phyloP scores from a whole-genome alignment of 164 flowering plant genomes.

The Sextonia rubra region DNA sequence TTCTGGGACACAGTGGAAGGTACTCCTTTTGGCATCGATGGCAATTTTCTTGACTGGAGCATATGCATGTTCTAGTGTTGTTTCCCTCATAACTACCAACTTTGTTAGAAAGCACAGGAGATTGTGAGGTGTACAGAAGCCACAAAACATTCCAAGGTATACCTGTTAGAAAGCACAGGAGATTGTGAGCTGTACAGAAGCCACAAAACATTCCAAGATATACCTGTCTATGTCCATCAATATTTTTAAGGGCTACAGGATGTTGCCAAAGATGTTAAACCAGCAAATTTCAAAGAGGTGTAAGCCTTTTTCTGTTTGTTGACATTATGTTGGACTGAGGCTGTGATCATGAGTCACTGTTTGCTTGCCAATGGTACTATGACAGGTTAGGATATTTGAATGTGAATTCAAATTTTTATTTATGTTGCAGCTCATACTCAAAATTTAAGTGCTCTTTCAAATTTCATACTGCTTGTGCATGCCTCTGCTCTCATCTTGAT shows the following conservation, averaged over 20 bases:
- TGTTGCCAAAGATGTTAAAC: background rate
- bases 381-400: background rate
- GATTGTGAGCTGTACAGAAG: conserved; percentile 31
- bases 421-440: background rate
- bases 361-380: background rate
- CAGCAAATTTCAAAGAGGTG: too few species aligned
- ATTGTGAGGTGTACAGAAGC: conserved; percentile 23
- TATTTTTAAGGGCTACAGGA: background rate
- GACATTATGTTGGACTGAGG: background rate
- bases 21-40: conserved; percentile 42
- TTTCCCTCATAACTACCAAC: conserved; percentile 77
- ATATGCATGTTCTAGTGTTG: conserved; percentile 55
- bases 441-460: background rate
- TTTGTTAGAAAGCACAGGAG: conserved; percentile 85
- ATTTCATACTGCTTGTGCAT: too few species aligned
- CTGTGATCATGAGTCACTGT: background rate
- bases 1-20: conserved; percentile 80
- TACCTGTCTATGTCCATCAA: background rate
- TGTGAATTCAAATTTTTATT: background rate
- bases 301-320: background rate
- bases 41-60: conserved; percentile 51
- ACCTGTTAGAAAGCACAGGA: conserved; percentile 78
- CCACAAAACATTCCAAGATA: background rate
- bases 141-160: background rate
- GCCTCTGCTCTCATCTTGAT: too few species aligned